These are phyloP conservation scores for Pichia sp. DNA, from an alignment of 1,139 yeast genomes.

Conservation along the genomic window DNA sequence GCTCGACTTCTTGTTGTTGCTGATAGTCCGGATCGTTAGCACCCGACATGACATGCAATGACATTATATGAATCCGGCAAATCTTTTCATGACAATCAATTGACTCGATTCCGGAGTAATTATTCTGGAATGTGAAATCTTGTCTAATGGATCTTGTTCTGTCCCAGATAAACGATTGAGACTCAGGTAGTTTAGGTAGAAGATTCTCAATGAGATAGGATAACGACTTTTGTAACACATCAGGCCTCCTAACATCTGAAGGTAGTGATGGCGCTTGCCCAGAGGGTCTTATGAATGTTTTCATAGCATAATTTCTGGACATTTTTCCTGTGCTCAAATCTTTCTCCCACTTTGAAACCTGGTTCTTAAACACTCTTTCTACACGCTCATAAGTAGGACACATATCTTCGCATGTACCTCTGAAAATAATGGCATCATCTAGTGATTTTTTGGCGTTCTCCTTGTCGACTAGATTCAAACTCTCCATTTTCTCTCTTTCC, in stretches of 20 bases:
- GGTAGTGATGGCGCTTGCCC: conserved; percentile 98
- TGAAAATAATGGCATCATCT: conserved; percentile 78
- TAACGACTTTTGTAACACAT: conserved; percentile 55
- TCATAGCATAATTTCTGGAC: conserved; percentile 60
- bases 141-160: conserved; percentile 96
- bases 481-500: conserved; percentile 79
- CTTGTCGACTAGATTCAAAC: conserved; percentile 76
- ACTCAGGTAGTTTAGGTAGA: conserved; percentile 63
- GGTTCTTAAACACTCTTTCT: conserved; percentile 80
- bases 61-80: conserved; percentile 78
- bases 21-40: conserved; percentile 66
- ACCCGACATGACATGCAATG: conserved; percentile 83
- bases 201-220: conserved; percentile 62
- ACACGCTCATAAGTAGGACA: conserved; percentile 93
- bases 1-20: conserved; percentile 93
- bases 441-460: conserved; percentile 78
- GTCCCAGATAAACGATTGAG: conserved; percentile 96
- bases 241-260: conserved; percentile 94
- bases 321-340: conserved; percentile 60
- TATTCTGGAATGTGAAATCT: conserved; percentile 94
- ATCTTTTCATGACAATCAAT: conserved; percentile 89
- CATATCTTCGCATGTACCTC: conserved; percentile 89
- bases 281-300: conserved; percentile 95
- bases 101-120: conserved; percentile 90
- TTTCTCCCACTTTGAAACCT: conserved; percentile 73